Evolutionary conservation across 2,329 filamentous ascomycete species (phyloP).

Genomic region (Leptographium radiaticola): DNA sequence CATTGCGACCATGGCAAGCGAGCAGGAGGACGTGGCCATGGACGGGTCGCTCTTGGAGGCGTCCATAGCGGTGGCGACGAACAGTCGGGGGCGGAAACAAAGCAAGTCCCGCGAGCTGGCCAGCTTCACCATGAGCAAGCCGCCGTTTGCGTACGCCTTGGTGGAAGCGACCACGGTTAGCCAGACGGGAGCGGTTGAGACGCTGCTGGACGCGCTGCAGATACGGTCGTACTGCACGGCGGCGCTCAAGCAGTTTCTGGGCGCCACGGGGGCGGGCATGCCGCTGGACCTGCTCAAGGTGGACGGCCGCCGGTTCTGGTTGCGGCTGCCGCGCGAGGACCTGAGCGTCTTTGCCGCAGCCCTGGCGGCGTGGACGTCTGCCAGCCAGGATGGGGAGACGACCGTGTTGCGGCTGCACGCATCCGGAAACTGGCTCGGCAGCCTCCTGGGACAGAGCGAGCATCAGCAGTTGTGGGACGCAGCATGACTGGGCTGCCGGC

Average conservation of each 20-base stretch:
- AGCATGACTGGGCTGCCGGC: not conserved
- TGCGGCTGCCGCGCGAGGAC: conserved; percentile 51
- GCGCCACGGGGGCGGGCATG: conserved; percentile 52
- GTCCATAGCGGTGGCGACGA: conserved; percentile 5
- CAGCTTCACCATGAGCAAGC: conserved; percentile 35
- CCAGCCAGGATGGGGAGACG: conserved; percentile 23
- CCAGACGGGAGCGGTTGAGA: not conserved
- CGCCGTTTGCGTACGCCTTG: conserved; percentile 44
- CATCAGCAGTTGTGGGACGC: conserved; percentile 33
- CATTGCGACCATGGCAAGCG: not conserved
- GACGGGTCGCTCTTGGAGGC: conserved; percentile 5
- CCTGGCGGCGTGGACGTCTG: conserved; percentile 49
- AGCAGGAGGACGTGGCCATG: conserved; percentile 16
- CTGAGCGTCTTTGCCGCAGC: conserved; percentile 48
- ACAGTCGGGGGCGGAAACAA: conserved; percentile 1
- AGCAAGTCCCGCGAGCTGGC: conserved; percentile 27
- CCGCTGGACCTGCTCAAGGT: conserved; percentile 58
- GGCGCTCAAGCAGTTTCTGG: conserved; percentile 57
- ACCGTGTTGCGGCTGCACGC: conserved; percentile 41
- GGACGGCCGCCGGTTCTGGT: conserved; percentile 42
- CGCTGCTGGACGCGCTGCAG: conserved; percentile 45
- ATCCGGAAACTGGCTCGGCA: conserved; percentile 52
- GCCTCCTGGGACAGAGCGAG: conserved; percentile 37
- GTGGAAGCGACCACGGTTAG: conserved; percentile 29
- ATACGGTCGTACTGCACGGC: conserved; percentile 48